phyloP scores from a whole-genome alignment of 164 flowering plant species.

The Vitis cinerea region DNA sequence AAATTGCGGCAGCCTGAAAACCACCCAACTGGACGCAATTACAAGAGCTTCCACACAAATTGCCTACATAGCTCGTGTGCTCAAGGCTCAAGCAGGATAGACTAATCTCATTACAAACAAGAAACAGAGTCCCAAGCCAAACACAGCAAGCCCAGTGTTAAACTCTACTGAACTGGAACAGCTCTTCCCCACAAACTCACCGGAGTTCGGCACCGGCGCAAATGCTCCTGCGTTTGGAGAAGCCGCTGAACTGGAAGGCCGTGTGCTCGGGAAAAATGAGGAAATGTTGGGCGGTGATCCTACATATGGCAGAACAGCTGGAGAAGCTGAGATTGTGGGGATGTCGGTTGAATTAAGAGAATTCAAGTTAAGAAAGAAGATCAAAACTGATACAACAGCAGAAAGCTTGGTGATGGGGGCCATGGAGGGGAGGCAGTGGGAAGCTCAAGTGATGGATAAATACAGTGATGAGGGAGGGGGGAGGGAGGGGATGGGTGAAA shows the following conservation, averaged over 20 bases:
- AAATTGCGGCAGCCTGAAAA: too few species aligned
- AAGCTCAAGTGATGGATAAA: neutral
- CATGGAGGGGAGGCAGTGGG: conserved; percentile 4
- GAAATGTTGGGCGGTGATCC: conserved; percentile 13
- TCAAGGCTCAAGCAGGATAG: neutral
- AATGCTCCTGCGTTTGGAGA: conserved; percentile 10
- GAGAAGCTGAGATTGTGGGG: conserved; percentile 23
- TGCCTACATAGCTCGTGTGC: neutral
- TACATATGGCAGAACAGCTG: conserved; percentile 14
- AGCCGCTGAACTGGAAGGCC: conserved; percentile 9
- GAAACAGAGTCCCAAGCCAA: conserved; percentile 1
- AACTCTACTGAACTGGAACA: conserved; percentile 7
- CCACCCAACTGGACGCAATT: neutral
- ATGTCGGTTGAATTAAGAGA: neutral
- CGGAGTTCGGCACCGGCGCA: conserved; percentile 20
- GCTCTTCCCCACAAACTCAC: conserved; percentile 29
- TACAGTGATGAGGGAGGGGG: neutral
- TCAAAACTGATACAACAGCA: neutral
- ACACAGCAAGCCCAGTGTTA: neutral
- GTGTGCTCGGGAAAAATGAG: conserved; percentile 17
- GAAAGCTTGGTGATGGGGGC: conserved; percentile 6
- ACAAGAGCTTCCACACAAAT: neutral
- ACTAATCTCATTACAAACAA: neutral
- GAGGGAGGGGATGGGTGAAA: neutral
- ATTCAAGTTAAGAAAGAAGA: conserved; percentile 5